These are phyloP conservation scores for Neurospora pannonica DNA, from an alignment of 495 filamentous ascomycete species.

Conservation along the genomic window DNA sequence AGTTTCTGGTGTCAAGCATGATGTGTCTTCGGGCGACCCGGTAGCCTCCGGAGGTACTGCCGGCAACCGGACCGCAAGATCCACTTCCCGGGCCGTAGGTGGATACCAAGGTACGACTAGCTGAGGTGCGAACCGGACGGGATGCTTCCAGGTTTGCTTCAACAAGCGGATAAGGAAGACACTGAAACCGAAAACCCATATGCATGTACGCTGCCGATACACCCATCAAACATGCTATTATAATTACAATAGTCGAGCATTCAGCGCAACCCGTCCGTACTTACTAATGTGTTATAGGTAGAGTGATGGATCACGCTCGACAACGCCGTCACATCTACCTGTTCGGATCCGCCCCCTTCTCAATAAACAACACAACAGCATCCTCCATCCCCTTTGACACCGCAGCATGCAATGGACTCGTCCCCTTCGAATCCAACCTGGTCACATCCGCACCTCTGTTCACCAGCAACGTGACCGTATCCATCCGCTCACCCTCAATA, in stretches of 20 bases:
- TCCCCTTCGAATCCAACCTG: constrained; percentile 7
- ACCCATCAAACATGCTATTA: neutral
- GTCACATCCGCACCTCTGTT: constrained; percentile 15
- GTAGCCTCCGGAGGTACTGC: neutral
- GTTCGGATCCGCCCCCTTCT: constrained; percentile 20
- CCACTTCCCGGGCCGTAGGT: neutral
- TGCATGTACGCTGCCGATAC: neutral
- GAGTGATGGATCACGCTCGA: too few species aligned
- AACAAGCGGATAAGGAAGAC: too few species aligned
- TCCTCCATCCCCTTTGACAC: constrained; percentile 23
- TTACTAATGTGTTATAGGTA: too few species aligned
- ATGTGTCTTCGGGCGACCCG: neutral
- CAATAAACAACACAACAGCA: constrained; percentile 17
- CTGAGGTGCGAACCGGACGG: too few species aligned
- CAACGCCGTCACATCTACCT: too few species aligned
- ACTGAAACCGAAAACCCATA: too few species aligned
- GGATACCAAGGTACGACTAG: too few species aligned
- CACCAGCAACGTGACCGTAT: constrained; percentile 12
- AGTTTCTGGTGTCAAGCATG: too few species aligned
- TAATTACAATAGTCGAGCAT: neutral
- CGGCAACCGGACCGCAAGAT: neutral
- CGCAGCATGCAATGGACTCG: constrained; percentile 14
- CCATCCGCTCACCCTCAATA: constrained; percentile 14
- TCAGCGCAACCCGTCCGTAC: too few species aligned
- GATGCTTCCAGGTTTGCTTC: too few species aligned